Conservation (phyloP, 2,329 filamentous ascomycete genomes). For the Fusarium sp. region DNA sequence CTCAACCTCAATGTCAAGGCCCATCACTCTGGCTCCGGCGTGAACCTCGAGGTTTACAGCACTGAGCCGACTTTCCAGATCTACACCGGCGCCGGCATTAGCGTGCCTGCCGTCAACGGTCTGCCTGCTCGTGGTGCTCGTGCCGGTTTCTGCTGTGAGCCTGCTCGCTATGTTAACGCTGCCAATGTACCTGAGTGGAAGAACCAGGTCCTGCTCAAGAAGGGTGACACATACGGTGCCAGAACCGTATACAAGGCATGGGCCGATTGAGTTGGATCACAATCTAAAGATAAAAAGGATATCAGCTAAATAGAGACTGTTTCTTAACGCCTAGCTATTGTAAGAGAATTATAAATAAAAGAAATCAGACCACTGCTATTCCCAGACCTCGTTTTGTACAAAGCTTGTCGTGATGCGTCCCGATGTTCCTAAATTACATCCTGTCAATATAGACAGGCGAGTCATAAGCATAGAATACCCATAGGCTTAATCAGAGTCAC, state of each 20-base stretch:
- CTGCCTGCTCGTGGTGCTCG: slow-evolving; percentile 73
- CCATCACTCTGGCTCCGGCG: slow-evolving; percentile 76
- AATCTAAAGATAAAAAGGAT: slow-evolving; percentile 4
- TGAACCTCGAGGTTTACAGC: slow-evolving; percentile 88
- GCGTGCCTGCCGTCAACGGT: slow-evolving; percentile 76
- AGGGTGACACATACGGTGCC: slow-evolving; percentile 84
- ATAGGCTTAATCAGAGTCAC: slow-evolving; percentile 67
- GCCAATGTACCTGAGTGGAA: slow-evolving; percentile 85
- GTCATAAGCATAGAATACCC: slow-evolving; percentile 1
- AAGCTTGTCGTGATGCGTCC: slow-evolving; percentile 30
- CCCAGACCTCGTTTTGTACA: slow-evolving; percentile 27
- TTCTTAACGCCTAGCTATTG: slow-evolving; percentile 26
- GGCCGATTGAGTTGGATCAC: slow-evolving; percentile 65
- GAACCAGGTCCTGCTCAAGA: slow-evolving; percentile 82
- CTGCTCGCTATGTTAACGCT: slow-evolving; percentile 90
- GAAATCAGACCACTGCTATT: slow-evolving; percentile 8
- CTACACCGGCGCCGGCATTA: slow-evolving; percentile 88
- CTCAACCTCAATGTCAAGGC: slow-evolving; percentile 77
- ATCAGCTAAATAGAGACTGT: slow-evolving; percentile 19
- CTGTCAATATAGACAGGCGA: background rate
- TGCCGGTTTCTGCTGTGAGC: slow-evolving; percentile 91
- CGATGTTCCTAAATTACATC: slow-evolving; percentile 10
- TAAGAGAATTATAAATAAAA: background rate
- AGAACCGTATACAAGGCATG: slow-evolving; percentile 87
- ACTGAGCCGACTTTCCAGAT: slow-evolving; percentile 98